Conservation (phyloP, 805 yeast species). For the Hanseniaspora vineae region DNA sequence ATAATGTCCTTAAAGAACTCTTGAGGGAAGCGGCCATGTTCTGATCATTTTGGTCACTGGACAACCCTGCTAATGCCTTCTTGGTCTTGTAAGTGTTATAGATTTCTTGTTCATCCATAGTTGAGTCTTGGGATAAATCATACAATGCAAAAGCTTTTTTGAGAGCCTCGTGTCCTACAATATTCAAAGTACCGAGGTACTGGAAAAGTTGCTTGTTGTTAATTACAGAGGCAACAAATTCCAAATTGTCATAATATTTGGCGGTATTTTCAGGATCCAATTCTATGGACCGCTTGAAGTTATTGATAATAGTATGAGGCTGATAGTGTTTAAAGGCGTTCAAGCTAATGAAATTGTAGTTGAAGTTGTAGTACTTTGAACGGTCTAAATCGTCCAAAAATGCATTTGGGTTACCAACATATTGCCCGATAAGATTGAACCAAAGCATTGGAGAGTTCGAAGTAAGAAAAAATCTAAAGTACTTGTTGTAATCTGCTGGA, state of each 20-base stretch:
- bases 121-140: conserved; percentile 14
- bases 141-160: conserved; percentile 26
- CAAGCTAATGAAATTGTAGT: conserved; percentile 29
- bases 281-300: conserved; percentile 30
- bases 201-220: conserved; percentile 35
- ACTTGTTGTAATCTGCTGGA: conserved; percentile 14
- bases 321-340: conserved; percentile 37
- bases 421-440: conserved; percentile 22
- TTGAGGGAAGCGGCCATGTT: conserved; percentile 19
- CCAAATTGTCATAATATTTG: conserved; percentile 45
- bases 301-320: conserved; percentile 34
- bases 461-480: conserved; percentile 19
- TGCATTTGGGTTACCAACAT: conserved; percentile 5
- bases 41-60: conserved; percentile 9
- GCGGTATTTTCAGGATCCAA: conserved; percentile 36
- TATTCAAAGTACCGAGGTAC: conserved; percentile 38
- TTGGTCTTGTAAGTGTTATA: conserved; percentile 21
- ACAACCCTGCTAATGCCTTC: not conserved
- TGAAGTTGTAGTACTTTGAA: conserved; percentile 12
- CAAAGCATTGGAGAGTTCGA: conserved; percentile 16
- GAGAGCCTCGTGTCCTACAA: conserved; percentile 37
- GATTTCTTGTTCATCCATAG: conserved; percentile 16
- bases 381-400: not conserved
- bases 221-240: conserved; percentile 35
- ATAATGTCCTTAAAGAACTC: conserved; percentile 28